Base-by-base conservation (phyloP, 345 rosid genomes). In the Camelina sativa region DNA sequence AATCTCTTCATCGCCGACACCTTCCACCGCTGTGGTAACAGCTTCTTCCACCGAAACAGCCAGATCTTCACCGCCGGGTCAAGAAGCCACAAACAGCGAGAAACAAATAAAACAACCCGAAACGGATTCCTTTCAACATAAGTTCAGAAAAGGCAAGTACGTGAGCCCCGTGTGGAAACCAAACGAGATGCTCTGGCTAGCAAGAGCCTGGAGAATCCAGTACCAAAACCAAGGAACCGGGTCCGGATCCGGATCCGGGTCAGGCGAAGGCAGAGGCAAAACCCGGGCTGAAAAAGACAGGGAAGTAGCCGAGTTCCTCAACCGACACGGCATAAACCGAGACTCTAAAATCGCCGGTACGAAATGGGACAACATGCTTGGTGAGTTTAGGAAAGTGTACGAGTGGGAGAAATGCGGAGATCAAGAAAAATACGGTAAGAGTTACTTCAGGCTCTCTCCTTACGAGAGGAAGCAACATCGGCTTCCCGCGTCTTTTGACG, bases 81-180 rank as follows among this genome's bases (percentile, higher is more conserved):
- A 95, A 35, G 92, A 93, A n/a, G 79, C 88, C 0, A 81, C 83
- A 4, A 81, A 82, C 28, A 81, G 81, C 15, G 84, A 88, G 28
- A 84, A 76, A 52, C 96, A 88, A 12, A 76, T 62, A 56, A 48
- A 88, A 10, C 76, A 63, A 50, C 43, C 82, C 13, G 89, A 86
- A 62, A 76, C 71, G 32, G 87, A 85, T 30, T 83, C 80, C 23
- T 79, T 80, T 58, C 92, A 85, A 11, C 86, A 81, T 62, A 97
- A 95, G 72, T 84, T 85, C 35, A 80, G 99, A 32, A 95, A 95
- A 75, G 97, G 99, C 8, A 95, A 95, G 60, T 95, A 87, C 70
- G 98, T 95, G 34, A 95, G 99, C 78, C 98, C 99, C 15, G 96
- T 95, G 63, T 95, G 99, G 99, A 95, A 92, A 79, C 99, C 99